phyloP scores from a whole-genome alignment of 768 basidiomycete species.

The Amanita subjunquillea region DNA sequence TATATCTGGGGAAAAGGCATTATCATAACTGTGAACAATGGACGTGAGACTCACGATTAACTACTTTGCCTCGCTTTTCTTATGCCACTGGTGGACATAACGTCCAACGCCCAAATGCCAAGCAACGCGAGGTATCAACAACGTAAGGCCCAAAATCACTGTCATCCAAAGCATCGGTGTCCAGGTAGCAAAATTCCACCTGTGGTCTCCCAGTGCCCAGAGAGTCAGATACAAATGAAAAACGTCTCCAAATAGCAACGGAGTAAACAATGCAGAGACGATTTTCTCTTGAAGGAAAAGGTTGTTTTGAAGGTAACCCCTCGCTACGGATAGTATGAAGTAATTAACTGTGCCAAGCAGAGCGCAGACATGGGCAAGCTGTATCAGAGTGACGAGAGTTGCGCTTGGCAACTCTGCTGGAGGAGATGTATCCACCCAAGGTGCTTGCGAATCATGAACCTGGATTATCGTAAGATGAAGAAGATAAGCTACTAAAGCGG shows the following conservation, averaged over 20 bases:
- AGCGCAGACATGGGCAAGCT: conserved; percentile 71
- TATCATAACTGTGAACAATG: not conserved
- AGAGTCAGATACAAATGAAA: conserved; percentile 57
- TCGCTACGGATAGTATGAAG: conserved; percentile 52
- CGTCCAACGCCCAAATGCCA: conserved; percentile 73
- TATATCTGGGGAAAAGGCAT: not conserved
- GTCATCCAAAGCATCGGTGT: conserved; percentile 64
- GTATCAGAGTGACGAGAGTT: conserved; percentile 58
- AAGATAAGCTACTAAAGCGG: not conserved
- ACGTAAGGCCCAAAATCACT: conserved; percentile 45
- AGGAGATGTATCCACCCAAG: conserved; percentile 47
- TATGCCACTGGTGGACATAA: conserved; percentile 58
- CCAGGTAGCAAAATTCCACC: conserved; percentile 55
- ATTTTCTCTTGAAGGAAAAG: conserved; percentile 68
- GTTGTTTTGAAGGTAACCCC: conserved; percentile 45
- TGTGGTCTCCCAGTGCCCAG: conserved; percentile 66
- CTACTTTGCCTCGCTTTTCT: conserved; percentile 9
- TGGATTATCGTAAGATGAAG: conserved; percentile 16
- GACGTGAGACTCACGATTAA: not conserved
- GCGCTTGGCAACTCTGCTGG: conserved; percentile 45
- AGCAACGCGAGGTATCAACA: conserved; percentile 59
- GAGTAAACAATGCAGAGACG: conserved; percentile 48
- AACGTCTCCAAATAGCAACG: conserved; percentile 61
- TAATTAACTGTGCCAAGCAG: conserved; percentile 63
- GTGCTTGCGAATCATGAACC: conserved; percentile 69